Conservation (phyloP, 2,329 filamentous ascomycete species). For the Ophiostoma perfectum region DNA sequence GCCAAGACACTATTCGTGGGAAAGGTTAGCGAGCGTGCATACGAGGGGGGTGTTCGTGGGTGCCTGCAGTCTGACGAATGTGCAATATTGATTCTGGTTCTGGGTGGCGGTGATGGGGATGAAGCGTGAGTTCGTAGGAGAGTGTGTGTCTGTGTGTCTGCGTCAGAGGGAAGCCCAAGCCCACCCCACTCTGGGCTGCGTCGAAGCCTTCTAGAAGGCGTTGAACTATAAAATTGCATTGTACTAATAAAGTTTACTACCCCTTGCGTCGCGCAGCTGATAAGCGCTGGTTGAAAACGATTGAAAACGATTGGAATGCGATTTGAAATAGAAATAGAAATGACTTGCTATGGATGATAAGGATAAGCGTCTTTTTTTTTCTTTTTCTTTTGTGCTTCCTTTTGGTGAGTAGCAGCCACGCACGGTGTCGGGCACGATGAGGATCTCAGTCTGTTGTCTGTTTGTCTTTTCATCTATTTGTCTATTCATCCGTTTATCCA, state of each 20-base stretch:
- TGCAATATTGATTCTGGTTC: neutral
- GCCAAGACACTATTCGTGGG: conserved; percentile 2
- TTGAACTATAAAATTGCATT: neutral
- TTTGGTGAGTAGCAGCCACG: neutral
- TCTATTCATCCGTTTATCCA: neutral
- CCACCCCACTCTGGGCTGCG: neutral
- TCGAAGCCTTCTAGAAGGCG: conserved; percentile 10
- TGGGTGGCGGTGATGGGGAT: no score
- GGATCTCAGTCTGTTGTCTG: no score
- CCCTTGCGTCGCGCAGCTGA: neutral
- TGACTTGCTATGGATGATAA: neutral
- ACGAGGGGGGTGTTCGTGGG: no score
- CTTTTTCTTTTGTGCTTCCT: neutral
- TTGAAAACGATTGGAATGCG: neutral
- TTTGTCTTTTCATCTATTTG: no score
- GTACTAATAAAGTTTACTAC: neutral
- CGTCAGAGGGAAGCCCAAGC: neutral
- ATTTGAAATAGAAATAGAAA: neutral
- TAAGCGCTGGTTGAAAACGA: neutral
- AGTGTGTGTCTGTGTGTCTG: no score
- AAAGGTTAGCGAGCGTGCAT: conserved; percentile 10
- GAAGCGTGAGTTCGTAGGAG: no score
- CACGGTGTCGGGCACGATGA: no score
- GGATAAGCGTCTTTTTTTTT: neutral
- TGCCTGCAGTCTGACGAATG: no score